Base-by-base conservation (phyloP, 2,329 filamentous ascomycete species). In the Xylariaceae sp. region DNA sequence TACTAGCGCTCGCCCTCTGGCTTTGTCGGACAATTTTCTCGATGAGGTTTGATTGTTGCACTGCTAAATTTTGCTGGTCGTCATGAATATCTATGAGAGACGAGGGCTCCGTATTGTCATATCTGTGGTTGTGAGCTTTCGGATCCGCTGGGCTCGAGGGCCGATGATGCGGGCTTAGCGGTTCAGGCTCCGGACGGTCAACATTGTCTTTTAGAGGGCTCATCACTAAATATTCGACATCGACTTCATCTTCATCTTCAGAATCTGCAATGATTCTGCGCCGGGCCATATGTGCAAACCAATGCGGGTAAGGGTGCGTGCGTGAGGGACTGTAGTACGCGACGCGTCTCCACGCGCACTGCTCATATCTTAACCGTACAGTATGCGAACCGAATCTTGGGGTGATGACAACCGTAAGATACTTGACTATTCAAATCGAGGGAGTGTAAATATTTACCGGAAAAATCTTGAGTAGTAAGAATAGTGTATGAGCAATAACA, bases 181-280 rank as follows among this genome's bases (percentile, higher is more conserved):
- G 64, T 44, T 69, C 67, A 42, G 64, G 58, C 18, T 67, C 64
- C 9, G 65, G 67, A n/a, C 51, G 54, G 18, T 39, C 37, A 53
- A 36, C 21, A 8, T 60, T 51, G 29, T 53, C 52, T 39, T 27
- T 55, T 10, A 35, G 39, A 47, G 60, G 58, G n/a, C n/a, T n/a
- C n/a, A n/a, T n/a, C n/a, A n/a, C n/a, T n/a, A 35, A 58, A 60
- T 42, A 58, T 41, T 16, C 33, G 26, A 61, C 58, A 1, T 61
- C 67, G 7, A 24, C 47, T 6, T 60, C 64, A 29, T 68, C 66
- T 39, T 69, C 67, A 44, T 71, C 69, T 43, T 72, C 70, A 6
- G 70, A 72, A 53, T 72, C 70, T 18, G 67, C 69, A 46, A 72
- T 65, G 27, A 71, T 63, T 27, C 57, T 65, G 18, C 61, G 64